Base-by-base conservation (phyloP, 2,329 filamentous ascomycete genomes). In the Fusarium zealandicum region DNA sequence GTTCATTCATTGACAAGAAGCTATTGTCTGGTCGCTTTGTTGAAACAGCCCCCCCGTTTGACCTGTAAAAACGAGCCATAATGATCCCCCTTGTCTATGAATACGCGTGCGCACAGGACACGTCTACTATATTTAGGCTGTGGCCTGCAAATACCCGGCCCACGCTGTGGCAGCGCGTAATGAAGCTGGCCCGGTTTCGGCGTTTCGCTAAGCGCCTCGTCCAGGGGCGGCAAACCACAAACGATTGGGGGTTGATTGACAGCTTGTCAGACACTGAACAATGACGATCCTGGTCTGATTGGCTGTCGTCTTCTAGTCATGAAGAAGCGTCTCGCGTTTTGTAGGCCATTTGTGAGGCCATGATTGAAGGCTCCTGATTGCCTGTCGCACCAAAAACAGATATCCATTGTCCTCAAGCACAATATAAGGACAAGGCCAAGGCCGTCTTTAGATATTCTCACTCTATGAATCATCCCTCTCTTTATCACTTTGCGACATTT, bases 121-220 rank as follows among this genome's bases (percentile, higher is more conserved):
- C n/a, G n/a, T 25, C 22, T 25, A 25, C 22, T 25, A 25, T 25
- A 25, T 25, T 25, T 25, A 25, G 22, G 6, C 22, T 25, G n/a
- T n/a, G 6, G 7, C 8, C 7, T 25, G 3, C 7, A 8, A 25
- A 25, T 6, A 25, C 22, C 22, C 3, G 22, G 22, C 6, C 22
- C 22, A 25, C 13, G 9, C 13, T 11, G 8, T 53, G 0, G 17
- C 40, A 6, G 58, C 58, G 58, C 54, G 44, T 47, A 59, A 51
- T 44, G 48, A 46, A 51, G 50, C 17, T 17, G 33, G 6, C 35
- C 20, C 35, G 20, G 9, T 8, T 25, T 25, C 6, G 22, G 22
- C 22, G 64, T 66, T 66, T 66, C 64, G 56, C 56, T 66, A 66
- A 65, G 64, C 64, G 64, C 64, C 44, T 31, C 33, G 16, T 14